These are phyloP conservation scores for Pseudogymnoascus destructans DNA, from an alignment of 2,329 filamentous ascomycete genomes.

Conservation along the genomic window DNA sequence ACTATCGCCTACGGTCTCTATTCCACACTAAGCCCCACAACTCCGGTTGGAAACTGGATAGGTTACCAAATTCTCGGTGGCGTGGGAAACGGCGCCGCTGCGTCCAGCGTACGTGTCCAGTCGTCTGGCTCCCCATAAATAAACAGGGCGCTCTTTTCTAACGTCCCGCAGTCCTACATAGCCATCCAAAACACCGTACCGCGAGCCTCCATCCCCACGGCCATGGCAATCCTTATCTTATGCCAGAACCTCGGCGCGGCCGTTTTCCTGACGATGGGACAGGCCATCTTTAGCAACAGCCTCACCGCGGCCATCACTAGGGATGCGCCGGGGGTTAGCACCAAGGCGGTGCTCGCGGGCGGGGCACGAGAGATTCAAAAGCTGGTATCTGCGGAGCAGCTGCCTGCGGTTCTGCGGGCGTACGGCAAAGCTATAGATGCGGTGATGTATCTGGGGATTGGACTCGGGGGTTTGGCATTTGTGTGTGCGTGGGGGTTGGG, in stretches of 20 bases:
- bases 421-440: conserved; percentile 14
- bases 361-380: conserved; percentile 29
- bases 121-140: no score
- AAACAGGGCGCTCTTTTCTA: neutral
- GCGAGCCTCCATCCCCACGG: neutral
- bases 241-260: conserved; percentile 24
- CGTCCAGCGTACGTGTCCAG: neutral
- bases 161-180: conserved; percentile 18
- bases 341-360: conserved; percentile 27
- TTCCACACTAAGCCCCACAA: conserved; percentile 14
- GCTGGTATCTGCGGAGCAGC: conserved; percentile 24
- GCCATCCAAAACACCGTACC: conserved; percentile 25
- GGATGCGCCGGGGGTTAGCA: conserved; percentile 25
- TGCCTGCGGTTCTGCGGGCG: conserved; percentile 9
- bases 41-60: conserved; percentile 14
- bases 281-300: conserved; percentile 22
- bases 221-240: conserved; percentile 23
- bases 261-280: conserved; percentile 21
- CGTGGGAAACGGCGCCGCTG: conserved; percentile 13
- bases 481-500: conserved; percentile 10
- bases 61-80: conserved; percentile 40
- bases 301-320: conserved; percentile 21
- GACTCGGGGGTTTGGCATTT: neutral
- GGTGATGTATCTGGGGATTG: conserved; percentile 6
- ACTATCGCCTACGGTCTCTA: conserved; percentile 14